phyloP scores from a whole-genome alignment of 1,284 basidiomycete genomes.

The Chalciporus piperatoides region DNA sequence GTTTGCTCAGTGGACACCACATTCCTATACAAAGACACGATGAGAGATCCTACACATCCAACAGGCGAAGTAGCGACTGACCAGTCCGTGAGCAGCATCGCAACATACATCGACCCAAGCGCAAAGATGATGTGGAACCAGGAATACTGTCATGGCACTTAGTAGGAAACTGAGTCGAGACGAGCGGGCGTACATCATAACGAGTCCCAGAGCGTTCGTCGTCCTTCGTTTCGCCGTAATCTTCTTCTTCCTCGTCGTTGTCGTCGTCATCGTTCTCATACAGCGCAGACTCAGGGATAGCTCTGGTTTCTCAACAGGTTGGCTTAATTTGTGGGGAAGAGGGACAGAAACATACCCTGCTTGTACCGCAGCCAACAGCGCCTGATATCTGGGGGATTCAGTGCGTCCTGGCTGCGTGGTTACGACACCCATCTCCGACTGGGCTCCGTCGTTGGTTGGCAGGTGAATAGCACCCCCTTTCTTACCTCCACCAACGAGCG shows the following conservation, averaged over 20 bases:
- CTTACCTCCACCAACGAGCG: constrained; percentile 76
- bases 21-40: constrained; percentile 51
- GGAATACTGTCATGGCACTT: constrained; percentile 62
- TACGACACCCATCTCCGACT: constrained; percentile 70
- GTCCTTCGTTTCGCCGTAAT: constrained; percentile 73
- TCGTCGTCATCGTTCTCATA: constrained; percentile 84
- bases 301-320: constrained; percentile 40
- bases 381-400: constrained; percentile 91
- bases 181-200: constrained; percentile 71
- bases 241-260: constrained; percentile 68
- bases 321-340: background rate
- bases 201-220: constrained; percentile 96
- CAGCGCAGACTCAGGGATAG: constrained; percentile 91
- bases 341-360: constrained; percentile 61
- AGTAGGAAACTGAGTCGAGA: constrained; percentile 3
- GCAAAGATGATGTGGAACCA: constrained; percentile 99
- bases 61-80: constrained; percentile 40
- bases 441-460: constrained; percentile 48
- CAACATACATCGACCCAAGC: constrained; percentile 96
- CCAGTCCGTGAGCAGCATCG: constrained; percentile 99
- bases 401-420: constrained; percentile 84
- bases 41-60: constrained; percentile 6
- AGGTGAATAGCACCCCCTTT: constrained; percentile 63
- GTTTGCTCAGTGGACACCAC: constrained; percentile 56
- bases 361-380: constrained; percentile 91